Percentiles rank a stretch among this genome's conserved stretches.
Evolutionary conservation across 1,284 basidiomycete species (phyloP).

Genomic region (Cutaneotrichosporon sp.): DNA sequence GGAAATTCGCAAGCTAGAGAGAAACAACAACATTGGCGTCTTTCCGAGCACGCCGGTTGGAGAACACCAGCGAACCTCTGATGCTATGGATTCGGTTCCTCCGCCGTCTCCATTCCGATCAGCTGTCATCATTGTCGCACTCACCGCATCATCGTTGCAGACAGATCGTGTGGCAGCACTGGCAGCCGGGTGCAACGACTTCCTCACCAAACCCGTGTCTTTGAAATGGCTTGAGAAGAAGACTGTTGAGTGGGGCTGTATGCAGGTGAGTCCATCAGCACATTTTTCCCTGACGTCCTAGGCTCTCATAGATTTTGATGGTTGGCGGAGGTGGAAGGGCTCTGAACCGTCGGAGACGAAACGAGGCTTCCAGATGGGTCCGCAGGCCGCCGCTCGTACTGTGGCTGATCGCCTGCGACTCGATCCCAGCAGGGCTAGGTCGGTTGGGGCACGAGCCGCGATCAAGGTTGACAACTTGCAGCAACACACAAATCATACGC

Average conservation of each 20-base stretch:
- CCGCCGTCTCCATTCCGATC: slow-evolving; percentile 67
- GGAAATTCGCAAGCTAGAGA: slow-evolving; percentile 85
- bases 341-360: slow-evolving; percentile 39
- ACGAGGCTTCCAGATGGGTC: slow-evolving; percentile 38
- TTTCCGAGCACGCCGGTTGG: slow-evolving; percentile 62
- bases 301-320: slow-evolving; percentile 50
- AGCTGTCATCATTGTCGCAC: slow-evolving; percentile 96
- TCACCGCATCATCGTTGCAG: slow-evolving; percentile 89
- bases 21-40: slow-evolving; percentile 60
- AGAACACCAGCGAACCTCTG: slow-evolving; percentile 50
- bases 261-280: slow-evolving; percentile 40
- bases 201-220: slow-evolving; percentile 94
- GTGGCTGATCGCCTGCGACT: slow-evolving; percentile 41
- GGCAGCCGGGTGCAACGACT: slow-evolving; percentile 98
- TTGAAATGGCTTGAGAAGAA: slow-evolving; percentile 95
- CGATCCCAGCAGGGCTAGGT: slow-evolving; percentile 26
- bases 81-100: slow-evolving; percentile 3
- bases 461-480: not conserved
- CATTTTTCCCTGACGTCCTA: slow-evolving; percentile 17
- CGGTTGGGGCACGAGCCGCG: not conserved
- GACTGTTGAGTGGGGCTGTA: slow-evolving; percentile 90
- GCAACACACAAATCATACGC: not conserved
- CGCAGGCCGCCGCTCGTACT: slow-evolving; percentile 40
- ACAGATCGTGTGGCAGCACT: slow-evolving; percentile 92
- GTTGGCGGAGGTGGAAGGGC: slow-evolving; percentile 47